Evolutionary conservation across 2,329 filamentous ascomycete species (phyloP), one percentile per base, ranked within the genome.

Genomic region (Plenodomus lindquistii): DNA sequence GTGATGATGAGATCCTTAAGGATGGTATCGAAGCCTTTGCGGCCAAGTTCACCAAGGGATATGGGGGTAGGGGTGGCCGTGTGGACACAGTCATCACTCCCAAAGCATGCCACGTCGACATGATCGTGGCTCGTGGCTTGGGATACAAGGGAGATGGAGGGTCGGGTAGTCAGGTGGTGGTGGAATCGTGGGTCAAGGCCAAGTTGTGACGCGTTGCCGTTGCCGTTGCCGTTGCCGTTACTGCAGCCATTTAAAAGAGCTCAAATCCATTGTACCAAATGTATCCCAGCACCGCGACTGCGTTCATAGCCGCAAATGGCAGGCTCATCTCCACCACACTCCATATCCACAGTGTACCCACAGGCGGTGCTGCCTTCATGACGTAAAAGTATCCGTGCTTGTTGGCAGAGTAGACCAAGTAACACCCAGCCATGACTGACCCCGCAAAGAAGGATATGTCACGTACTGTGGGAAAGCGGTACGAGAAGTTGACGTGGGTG

Each of bases 341-440:
- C 91, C 93, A 97, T 4, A 97, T 82, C 92, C 93, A 97, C 16
- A 97, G 72, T 35, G 89, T 93, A 0, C 91, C 94, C 13, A 97
- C 71, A 4, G 91, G 86, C n/a, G 94, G 94, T 0, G 91, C 88
- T 55, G 85, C 85, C 76, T 96, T 95, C 90, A 97, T 92, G 17
- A 96, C 85, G 6, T 88, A 88, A 60, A 95, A 85, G 65, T 97
- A 97, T 4, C 87, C 84, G 57, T 85, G 83, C 22, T 78, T 81
- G 65, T 97, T 97, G 20, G 88, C 91, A 44, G 92, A 84, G 59
- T 89, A 79, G 40, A 97, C 86, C 54, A 97, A 77, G 71, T 91
- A 92, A 73, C 85, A 89, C 1, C 94, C 94, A 0, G 84, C 77
- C 9, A 66, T 70, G 7, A 86, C 72, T 56, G 86, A 85, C 19